Evolutionary conservation across 805 yeast species (phyloP).

Genomic region (Cyberlindnera meyerae): DNA sequence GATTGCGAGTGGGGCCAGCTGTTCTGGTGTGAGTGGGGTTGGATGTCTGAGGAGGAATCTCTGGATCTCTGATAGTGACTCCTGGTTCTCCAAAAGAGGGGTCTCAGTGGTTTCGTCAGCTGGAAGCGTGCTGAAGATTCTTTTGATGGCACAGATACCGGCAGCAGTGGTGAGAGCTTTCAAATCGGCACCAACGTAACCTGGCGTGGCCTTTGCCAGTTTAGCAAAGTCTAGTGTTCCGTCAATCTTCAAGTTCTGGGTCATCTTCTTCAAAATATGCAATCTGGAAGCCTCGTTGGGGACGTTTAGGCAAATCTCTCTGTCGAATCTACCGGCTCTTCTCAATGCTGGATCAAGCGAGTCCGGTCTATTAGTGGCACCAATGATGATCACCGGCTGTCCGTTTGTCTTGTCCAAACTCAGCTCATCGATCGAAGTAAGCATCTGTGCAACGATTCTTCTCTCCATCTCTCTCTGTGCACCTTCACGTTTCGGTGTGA

Average conservation of each 20-base stretch:
- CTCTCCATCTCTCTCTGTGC: conserved; percentile 98
- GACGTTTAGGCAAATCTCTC: conserved; percentile 92
- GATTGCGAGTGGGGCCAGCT: conserved; percentile 71
- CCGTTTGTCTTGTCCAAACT: conserved; percentile 86
- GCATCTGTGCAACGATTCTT: conserved; percentile 90
- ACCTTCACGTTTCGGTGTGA: conserved; percentile 96
- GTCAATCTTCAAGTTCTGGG: conserved; percentile 56
- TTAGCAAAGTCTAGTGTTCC: conserved; percentile 65
- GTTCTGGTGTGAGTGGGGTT: conserved; percentile 67
- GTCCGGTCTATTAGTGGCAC: conserved; percentile 97
- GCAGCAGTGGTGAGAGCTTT: conserved; percentile 93
- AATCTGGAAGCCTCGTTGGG: conserved; percentile 83
- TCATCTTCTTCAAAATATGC: conserved; percentile 71
- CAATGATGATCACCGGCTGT: conserved; percentile 88
- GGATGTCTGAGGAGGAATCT: conserved; percentile 72
- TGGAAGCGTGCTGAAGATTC: conserved; percentile 64
- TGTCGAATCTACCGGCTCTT: conserved; percentile 94
- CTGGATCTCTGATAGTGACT: conserved; percentile 58
- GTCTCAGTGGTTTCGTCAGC: no score
- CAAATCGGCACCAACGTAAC: conserved; percentile 96
- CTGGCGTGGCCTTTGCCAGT: conserved; percentile 91
- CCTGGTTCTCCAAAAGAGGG: conserved; percentile 32
- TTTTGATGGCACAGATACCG: conserved; percentile 87
- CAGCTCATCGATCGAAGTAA: conserved; percentile 92
- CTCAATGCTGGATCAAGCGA: conserved; percentile 90